Evolutionary conservation across 306 rosid species (phyloP).

Genomic region (Casuarina glauca): DNA sequence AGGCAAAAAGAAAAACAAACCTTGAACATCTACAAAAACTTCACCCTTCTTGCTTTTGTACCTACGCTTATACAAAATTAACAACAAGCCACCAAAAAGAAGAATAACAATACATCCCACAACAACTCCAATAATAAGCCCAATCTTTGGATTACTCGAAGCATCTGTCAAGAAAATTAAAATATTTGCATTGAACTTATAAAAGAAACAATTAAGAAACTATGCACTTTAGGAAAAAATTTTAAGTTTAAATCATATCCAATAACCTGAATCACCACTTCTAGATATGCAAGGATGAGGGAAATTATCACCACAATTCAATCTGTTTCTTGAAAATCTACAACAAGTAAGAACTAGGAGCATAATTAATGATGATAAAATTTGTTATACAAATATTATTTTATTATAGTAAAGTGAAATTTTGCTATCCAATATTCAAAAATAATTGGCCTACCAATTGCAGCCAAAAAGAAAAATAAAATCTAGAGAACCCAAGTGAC

Average conservation of each 20-base stretch:
- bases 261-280: conserved; percentile 60
- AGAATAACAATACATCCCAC: no score
- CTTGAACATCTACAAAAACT: no score
- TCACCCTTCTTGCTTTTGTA: no score
- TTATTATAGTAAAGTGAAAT: background rate
- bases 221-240: conserved; percentile 1
- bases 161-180: no score
- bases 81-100: no score
- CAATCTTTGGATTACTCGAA: no score
- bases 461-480: background rate
- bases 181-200: conserved; percentile 29
- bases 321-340: conserved; percentile 87
- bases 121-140: no score
- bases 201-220: conserved; percentile 6
- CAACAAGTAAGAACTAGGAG: conserved; percentile 32
- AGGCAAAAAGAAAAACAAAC: no score
- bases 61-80: no score
- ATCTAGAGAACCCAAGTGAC: background rate
- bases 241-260: conserved; percentile 21
- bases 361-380: conserved; percentile 1
- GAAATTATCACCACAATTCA: conserved; percentile 61
- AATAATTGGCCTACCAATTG: background rate
- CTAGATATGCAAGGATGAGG: conserved; percentile 53
- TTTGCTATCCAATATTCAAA: background rate
- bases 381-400: background rate